Evolutionary conservation across 345 rosid genomes (phyloP), one percentile per base, ranked within the genome.

Genomic region (Euphorbia pulcherrima): DNA sequence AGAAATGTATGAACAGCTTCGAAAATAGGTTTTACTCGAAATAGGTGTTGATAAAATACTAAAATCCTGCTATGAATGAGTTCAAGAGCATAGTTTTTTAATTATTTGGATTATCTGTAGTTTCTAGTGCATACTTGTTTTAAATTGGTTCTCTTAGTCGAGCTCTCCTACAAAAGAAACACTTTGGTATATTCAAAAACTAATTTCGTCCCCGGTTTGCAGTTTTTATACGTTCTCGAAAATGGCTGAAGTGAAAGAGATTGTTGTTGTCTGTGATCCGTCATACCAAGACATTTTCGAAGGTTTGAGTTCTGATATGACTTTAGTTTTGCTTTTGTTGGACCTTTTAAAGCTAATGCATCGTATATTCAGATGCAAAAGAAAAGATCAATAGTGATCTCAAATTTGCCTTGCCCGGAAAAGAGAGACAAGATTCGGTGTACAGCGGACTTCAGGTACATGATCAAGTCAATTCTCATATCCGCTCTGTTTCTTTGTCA

Each of bases 381-480:
- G 89, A 83, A 33, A 68, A 79, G 17, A 73, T 89, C 66, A 72
- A 65, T 28, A 83, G 85, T 28, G 85, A 84, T 75, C 88, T 93
- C 58, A 89, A 85, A 78, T 90, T 90, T 54, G 78, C 94, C 39
- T 75, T 90, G 62, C 98, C 98, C 10, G 98, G 96, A 62, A 90
- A 90, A 81, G 98, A 93, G 82, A 86, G 98, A 72, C 98, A 93
- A 75, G 97, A 93, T 74, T 93, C 98, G 57, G 97, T 93, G 33
- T 86, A 78, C 77, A 87, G 76, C 65, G 96, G 97, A 55, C 88
- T 93, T 82, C 97, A 93, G 98, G 98, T 92, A 62, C 52, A 17
- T 60, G 17, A 24, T 12, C 14, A 65, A n/a, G 37, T 69, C 33
- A 8, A 41, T 39, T 30, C 30, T 14, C 20, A 60, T 67, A 28